phyloP scores from a whole-genome alignment of 2,329 filamentous ascomycete species.

The Colletotrichum cuscutae region DNA sequence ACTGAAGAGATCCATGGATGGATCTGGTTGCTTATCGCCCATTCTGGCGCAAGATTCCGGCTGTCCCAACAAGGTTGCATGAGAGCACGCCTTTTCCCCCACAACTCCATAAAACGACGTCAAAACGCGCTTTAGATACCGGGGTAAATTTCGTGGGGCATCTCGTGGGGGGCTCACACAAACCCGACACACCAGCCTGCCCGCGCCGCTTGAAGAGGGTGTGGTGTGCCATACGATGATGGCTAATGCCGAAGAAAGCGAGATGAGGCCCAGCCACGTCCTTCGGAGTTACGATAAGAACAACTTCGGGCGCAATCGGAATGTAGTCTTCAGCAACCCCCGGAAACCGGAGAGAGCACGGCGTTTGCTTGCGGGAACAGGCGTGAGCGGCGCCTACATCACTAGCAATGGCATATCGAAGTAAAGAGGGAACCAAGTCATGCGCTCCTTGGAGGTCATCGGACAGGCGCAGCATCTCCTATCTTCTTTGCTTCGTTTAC shows the following conservation, averaged over 20 bases:
- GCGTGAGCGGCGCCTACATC: background rate
- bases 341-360: background rate
- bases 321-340: background rate
- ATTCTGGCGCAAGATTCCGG: conserved; percentile 15
- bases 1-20: background rate
- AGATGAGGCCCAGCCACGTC: conserved; percentile 15
- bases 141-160: conserved; percentile 30
- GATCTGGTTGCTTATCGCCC: conserved; percentile 11
- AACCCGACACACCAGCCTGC: conserved; percentile 10
- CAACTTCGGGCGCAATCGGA: conserved; percentile 14
- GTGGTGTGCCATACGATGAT: conserved; percentile 1
- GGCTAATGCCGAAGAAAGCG: conserved; percentile 15
- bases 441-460: background rate
- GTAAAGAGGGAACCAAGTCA: background rate
- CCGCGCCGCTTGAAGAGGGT: conserved; percentile 17
- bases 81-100: conserved; percentile 27
- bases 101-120: conserved; percentile 37
- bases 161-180: conserved; percentile 32
- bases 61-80: conserved; percentile 33
- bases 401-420: background rate
- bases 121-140: conserved; percentile 27
- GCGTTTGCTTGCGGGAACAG: background rate
- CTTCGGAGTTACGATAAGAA: conserved; percentile 25
- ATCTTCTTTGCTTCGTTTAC: background rate
- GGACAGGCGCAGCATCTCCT: background rate